phyloP scores from a whole-genome alignment of 371 early-diverging fungal species.

The Saksenaea oblongispora region DNA sequence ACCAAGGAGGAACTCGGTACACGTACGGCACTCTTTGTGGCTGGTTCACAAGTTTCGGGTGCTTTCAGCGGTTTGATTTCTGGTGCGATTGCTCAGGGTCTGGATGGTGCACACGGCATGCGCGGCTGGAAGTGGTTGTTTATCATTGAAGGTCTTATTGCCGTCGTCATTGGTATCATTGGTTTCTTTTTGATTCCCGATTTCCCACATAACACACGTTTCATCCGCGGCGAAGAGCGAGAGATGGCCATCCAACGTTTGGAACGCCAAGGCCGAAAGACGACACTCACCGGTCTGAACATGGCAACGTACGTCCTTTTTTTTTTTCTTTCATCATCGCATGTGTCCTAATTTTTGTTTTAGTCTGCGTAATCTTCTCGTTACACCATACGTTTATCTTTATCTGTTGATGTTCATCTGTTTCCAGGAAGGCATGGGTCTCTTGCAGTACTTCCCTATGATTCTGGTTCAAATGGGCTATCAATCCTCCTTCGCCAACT shows the following conservation, averaged over 20 bases:
- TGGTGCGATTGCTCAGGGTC: conserved; percentile 35
- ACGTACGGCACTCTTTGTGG: conserved; percentile 70
- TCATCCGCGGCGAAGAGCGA: conserved; percentile 52
- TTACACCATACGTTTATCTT: conserved; percentile 41
- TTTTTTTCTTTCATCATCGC: neutral
- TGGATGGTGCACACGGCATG: conserved; percentile 48
- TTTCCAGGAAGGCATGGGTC: conserved; percentile 52
- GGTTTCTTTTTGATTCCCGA: conserved; percentile 58
- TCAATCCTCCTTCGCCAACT: conserved; percentile 35
- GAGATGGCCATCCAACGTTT: conserved; percentile 53
- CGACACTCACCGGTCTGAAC: conserved; percentile 23
- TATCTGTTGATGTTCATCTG: conserved; percentile 39
- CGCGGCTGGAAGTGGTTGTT: conserved; percentile 67
- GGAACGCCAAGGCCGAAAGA: conserved; percentile 35
- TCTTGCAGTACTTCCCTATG: conserved; percentile 42
- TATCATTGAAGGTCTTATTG: conserved; percentile 56
- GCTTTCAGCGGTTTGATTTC: conserved; percentile 33
- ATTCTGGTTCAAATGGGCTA: conserved; percentile 38
- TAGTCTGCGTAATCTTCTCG: conserved; percentile 34
- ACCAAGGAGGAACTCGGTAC: conserved; percentile 72
- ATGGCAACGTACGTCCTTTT: conserved; percentile 19
- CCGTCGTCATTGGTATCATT: conserved; percentile 41
- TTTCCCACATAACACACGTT: conserved; percentile 53
- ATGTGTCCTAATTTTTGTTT: neutral
- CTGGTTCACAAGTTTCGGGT: conserved; percentile 44